phyloP scores from a whole-genome alignment of 2,329 filamentous ascomycete species.

The Pseudocercospora vitis region DNA sequence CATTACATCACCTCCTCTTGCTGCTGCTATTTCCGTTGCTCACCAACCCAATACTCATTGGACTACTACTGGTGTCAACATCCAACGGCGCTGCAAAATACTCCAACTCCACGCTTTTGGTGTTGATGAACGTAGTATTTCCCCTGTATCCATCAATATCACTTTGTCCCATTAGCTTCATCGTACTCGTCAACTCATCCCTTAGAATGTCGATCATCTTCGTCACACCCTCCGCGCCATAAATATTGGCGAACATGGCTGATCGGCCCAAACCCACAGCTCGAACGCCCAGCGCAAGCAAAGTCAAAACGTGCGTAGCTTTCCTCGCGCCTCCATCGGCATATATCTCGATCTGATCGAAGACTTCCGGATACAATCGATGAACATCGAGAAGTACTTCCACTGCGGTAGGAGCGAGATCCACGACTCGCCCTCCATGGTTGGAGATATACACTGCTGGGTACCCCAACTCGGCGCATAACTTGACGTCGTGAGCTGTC shows the following conservation, averaged over 20 bases:
- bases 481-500: slow-evolving; percentile 42
- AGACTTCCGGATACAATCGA: slow-evolving; percentile 48
- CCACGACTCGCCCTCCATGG: slow-evolving; percentile 44
- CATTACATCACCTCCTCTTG: not conserved
- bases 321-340: slow-evolving; percentile 44
- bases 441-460: slow-evolving; percentile 45
- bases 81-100: slow-evolving; percentile 16
- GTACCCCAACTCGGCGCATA: slow-evolving; percentile 40
- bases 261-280: slow-evolving; percentile 51
- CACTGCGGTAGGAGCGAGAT: slow-evolving; percentile 62
- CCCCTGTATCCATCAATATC: slow-evolving; percentile 20
- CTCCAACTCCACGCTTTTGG: slow-evolving; percentile 20
- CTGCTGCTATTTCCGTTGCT: not conserved
- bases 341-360: slow-evolving; percentile 43
- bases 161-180: slow-evolving; percentile 19
- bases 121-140: slow-evolving; percentile 23
- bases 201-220: slow-evolving; percentile 20
- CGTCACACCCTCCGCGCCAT: slow-evolving; percentile 60
- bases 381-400: slow-evolving; percentile 77
- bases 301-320: slow-evolving; percentile 40
- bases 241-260: slow-evolving; percentile 55
- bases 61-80: not conserved
- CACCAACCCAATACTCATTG: not conserved
- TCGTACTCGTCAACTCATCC: slow-evolving; percentile 22
- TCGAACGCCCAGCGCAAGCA: slow-evolving; percentile 41